A percentile compares a stretch with the other conserved stretches of the same genome.
These are phyloP conservation scores for Xerocomellus chrysenteron DNA, from an alignment of 768 basidiomycete species.

Conservation along the genomic window DNA sequence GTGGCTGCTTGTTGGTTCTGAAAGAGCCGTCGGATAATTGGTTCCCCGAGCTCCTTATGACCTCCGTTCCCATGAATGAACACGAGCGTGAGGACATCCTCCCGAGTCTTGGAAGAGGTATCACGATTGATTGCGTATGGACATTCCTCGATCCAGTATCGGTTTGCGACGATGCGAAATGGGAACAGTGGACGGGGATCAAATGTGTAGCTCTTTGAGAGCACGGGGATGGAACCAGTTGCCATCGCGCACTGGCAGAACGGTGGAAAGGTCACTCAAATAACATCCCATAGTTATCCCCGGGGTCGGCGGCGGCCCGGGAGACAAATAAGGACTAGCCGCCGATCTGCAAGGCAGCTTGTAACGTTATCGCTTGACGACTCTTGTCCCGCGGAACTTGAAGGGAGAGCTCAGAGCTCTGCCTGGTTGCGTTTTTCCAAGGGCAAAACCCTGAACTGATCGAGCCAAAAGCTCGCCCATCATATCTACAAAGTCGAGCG, in stretches of 20 bases:
- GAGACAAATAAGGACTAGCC: too few species aligned
- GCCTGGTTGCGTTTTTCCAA: too few species aligned
- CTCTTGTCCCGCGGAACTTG: too few species aligned
- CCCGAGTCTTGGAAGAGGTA: neutral
- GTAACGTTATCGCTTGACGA: too few species aligned
- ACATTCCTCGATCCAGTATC: neutral
- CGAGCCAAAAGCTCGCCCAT: too few species aligned
- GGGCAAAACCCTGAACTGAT: too few species aligned
- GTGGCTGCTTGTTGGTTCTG: neutral
- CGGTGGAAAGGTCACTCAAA: too few species aligned
- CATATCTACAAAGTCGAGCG: too few species aligned
- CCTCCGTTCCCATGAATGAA: slow-evolving; percentile 1
- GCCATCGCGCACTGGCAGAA: neutral
- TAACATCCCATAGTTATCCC: too few species aligned
- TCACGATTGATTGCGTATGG: neutral
- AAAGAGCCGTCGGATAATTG: neutral
- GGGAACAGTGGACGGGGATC: slow-evolving; percentile 13
- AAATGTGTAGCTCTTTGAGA: slow-evolving; percentile 5
- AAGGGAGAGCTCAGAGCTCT: too few species aligned
- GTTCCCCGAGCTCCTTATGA: slow-evolving; percentile 14
- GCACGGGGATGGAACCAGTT: neutral
- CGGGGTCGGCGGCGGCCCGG: too few species aligned
- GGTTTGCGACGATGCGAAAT: slow-evolving; percentile 1
- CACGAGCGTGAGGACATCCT: neutral
- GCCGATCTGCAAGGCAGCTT: too few species aligned